Evolutionary conservation across 208 protist species (phyloP), one percentile per base, ranked within the genome.

Genomic region (Acanthamoeba lugdunensis): DNA sequence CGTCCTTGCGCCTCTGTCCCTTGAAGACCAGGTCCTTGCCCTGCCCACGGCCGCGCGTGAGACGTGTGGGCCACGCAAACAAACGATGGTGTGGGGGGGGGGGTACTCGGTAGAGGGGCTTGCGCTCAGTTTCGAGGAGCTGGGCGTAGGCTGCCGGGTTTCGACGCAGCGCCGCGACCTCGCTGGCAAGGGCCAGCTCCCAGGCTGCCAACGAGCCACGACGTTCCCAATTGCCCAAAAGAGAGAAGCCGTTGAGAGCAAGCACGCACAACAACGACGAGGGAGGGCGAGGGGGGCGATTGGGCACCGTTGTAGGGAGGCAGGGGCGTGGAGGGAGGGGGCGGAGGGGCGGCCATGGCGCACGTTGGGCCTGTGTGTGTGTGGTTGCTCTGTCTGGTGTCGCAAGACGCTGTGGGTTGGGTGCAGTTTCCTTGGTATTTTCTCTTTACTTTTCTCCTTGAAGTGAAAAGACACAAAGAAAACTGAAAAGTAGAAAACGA

Each of bases 61-160:
- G 25, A 28, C 21, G 8, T 33, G 71, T 48, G 71, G 37, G 71
- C 37, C 25, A 21, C 9, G 37, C 71, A 81, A 41, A 41, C 54
- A 58, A 58, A 18, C 9, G 54, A 58, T 18, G 14, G 56, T 71
- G 16, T 4, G 9, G 65, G 28, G 13, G 67, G 5, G 2, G 75
- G 45, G 48, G 77, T 61, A 85, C 77, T 7, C 77, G 77, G 50
- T 85, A 85, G 77, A n/a, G 77, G n/a, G 77, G 77, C 48, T 85
- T 85, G 18, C 77, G 41, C 50, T 85, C 77, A 0, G 48, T 61
- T 37, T 85, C 77, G 6, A 85, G 50, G 18, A 85, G 48, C 13
- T 61, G 48, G n/a, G 77, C 77, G 23, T 85, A 85, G 50, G 77
- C 52, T 7, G 77, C 48, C 2, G 77, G 77, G 77, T 85, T 41